These are phyloP conservation scores for Apostasia ramifera DNA, from an alignment of 106 monocot species.

Conservation along the genomic window DNA sequence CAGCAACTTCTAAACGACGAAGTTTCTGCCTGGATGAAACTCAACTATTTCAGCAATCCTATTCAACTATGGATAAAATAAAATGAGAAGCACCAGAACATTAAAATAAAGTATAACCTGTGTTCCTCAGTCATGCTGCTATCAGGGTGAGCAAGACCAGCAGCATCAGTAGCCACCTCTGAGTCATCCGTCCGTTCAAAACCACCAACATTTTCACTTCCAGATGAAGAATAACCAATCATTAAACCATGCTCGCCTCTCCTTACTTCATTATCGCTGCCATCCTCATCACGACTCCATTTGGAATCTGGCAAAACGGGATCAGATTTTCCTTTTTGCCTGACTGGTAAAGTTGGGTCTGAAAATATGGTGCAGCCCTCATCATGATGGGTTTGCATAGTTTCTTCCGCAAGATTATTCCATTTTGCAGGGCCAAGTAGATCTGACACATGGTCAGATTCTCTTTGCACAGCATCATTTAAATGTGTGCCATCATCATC, in stretches of 20 bases:
- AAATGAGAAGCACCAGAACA: background rate
- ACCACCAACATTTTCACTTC: constrained; percentile 59
- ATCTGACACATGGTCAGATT: constrained; percentile 11
- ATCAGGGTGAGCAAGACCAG: constrained; percentile 30
- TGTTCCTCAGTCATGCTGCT: constrained; percentile 74
- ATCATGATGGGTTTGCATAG: constrained; percentile 13
- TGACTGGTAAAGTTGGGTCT: constrained; percentile 22
- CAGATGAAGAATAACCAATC: constrained; percentile 81
- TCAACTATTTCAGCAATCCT: background rate
- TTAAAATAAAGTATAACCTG: constrained; percentile 29
- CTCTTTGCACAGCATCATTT: constrained; percentile 23
- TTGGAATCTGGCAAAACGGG: constrained; percentile 75
- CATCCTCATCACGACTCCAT: constrained; percentile 90
- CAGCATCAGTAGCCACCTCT: constrained; percentile 30
- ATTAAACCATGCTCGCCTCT: constrained; percentile 47
- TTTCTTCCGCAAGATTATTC: constrained; percentile 21
- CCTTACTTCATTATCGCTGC: constrained; percentile 70
- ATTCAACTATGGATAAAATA: background rate
- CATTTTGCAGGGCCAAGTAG: constrained; percentile 8
- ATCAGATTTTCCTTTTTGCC: constrained; percentile 45
- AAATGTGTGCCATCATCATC: constrained; percentile 30
- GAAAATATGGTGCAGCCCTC: constrained; percentile 16
- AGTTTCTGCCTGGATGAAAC: constrained; percentile 65
- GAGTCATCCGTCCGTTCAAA: constrained; percentile 27
- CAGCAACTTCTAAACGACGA: constrained; percentile 89